Evolutionary conservation across 225 moss, liverwort and hornwort species (phyloP), one percentile per base, ranked within the genome.

Genomic region (Ulota crispa): DNA sequence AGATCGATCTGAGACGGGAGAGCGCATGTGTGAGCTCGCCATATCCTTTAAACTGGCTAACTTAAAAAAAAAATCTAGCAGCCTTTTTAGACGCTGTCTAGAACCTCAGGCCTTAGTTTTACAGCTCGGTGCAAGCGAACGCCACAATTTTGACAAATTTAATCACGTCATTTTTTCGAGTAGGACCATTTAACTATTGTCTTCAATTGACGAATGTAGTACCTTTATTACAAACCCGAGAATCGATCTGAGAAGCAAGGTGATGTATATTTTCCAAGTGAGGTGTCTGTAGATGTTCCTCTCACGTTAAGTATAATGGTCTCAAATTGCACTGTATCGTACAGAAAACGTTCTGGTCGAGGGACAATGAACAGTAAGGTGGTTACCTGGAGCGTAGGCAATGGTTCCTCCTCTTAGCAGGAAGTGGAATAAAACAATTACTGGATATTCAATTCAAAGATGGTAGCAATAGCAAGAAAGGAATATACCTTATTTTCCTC

Each of bases 391-490:
- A 73, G 74, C 60, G 41, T 26, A 30, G 20, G 53, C 39, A 27
- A 78, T 78, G 85, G 82, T 39, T 32, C 54, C 64, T 3, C 24
- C 20, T 36, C 28, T 70, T 69, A 37, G 36, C 50, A 67, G 68
- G 61, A 52, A 52, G 76, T 53, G 76, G 80, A 67, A 52, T 26
- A 14, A 43, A 75, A 6, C 5, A 56, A 24, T 53, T 12, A 21
- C 12, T 26, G 60, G 9, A 11, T 76, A 80, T 43, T 43, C 42
- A 52, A 19, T 26, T 8, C 53, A 53, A 42, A 65, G 66, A 26
- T 66, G 66, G 32, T 60, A 59, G 79, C 3, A 9, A 41, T 28
- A 32, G 65, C 62, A 4, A 8, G 2, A 3, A 19, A 21, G 63
- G 36, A 28, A 69, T 68, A 9, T 1, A 43, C 13, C 13, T 45